phyloP scores from a whole-genome alignment of 1,139 yeast species.

The Spencermartinsiella ligniputridi region DNA sequence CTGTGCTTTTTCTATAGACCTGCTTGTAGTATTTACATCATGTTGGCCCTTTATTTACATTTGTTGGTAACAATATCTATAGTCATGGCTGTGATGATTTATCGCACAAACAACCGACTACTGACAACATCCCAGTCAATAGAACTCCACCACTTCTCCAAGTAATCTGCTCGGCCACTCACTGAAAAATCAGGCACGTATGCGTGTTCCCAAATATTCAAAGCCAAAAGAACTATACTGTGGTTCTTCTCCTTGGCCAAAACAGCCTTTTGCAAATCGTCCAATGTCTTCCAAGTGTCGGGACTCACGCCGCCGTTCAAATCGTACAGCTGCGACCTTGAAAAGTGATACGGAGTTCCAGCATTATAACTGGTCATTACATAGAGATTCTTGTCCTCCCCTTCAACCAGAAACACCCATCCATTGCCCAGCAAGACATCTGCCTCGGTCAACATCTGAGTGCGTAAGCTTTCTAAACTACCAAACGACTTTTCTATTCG shows the following conservation, averaged over 20 bases:
- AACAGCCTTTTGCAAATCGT: slow-evolving; percentile 45
- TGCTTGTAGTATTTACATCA: no score
- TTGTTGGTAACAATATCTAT: no score
- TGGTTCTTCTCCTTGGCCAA: slow-evolving; percentile 50
- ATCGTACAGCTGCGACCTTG: slow-evolving; percentile 71
- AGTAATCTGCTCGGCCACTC: slow-evolving; percentile 65
- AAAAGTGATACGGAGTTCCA: slow-evolving; percentile 79
- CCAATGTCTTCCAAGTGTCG: slow-evolving; percentile 33
- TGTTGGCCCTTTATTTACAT: no score
- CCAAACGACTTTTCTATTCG: slow-evolving; percentile 39
- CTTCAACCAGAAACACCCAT: slow-evolving; percentile 84
- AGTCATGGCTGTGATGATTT: no score
- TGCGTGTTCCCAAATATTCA: slow-evolving; percentile 87
- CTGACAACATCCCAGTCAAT: slow-evolving; percentile 81
- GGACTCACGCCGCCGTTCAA: slow-evolving; percentile 66
- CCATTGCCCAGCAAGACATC: slow-evolving; percentile 65
- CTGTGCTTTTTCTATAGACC: no score
- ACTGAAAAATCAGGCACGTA: slow-evolving; percentile 81
- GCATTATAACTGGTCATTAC: slow-evolving; percentile 68
- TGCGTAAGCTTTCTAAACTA: slow-evolving; percentile 50
- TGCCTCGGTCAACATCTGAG: slow-evolving; percentile 51
- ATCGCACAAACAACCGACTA: slow-evolving; percentile 16
- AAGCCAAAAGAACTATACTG: slow-evolving; percentile 71
- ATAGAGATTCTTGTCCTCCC: slow-evolving; percentile 58
- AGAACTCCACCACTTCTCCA: slow-evolving; percentile 71